Conservation (phyloP, 2,329 filamentous ascomycete species). For the Cyphellophora europaea region DNA sequence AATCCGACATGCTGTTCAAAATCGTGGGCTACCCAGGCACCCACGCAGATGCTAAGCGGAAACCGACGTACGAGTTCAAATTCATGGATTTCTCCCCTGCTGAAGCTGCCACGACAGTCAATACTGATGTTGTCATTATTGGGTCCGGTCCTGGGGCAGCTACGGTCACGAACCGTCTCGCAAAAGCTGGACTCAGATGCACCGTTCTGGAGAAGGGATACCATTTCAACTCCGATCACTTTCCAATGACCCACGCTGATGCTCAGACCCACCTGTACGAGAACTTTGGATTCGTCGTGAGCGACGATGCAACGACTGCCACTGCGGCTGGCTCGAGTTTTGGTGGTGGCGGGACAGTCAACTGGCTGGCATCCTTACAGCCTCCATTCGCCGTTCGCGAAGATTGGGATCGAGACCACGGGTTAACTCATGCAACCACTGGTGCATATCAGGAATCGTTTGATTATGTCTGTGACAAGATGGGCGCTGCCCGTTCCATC, state of each 20-base stretch:
- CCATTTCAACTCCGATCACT: constrained; percentile 60
- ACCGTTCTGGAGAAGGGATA: constrained; percentile 77
- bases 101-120: constrained; percentile 46
- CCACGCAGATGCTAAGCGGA: constrained; percentile 43
- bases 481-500: constrained; percentile 56
- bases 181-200: constrained; percentile 56
- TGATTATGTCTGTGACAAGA: constrained; percentile 67
- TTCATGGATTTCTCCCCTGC: constrained; percentile 50
- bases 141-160: constrained; percentile 81
- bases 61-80: constrained; percentile 43
- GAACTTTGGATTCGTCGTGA: constrained; percentile 48
- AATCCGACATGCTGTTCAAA: constrained; percentile 39
- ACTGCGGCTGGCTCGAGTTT: constrained; percentile 63
- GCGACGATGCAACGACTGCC: constrained; percentile 49
- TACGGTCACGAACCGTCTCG: constrained; percentile 40
- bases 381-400: constrained; percentile 67
- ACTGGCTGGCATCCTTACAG: constrained; percentile 64
- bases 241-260: constrained; percentile 62
- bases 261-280: constrained; percentile 60
- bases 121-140: constrained; percentile 71
- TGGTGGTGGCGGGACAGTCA: constrained; percentile 81
- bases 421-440: neutral
- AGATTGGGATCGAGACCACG: constrained; percentile 56
- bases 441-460: constrained; percentile 44
- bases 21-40: constrained; percentile 46